Evolutionary conservation across 208 protist species (phyloP).

Genomic region (Porcisia hertigi): DNA sequence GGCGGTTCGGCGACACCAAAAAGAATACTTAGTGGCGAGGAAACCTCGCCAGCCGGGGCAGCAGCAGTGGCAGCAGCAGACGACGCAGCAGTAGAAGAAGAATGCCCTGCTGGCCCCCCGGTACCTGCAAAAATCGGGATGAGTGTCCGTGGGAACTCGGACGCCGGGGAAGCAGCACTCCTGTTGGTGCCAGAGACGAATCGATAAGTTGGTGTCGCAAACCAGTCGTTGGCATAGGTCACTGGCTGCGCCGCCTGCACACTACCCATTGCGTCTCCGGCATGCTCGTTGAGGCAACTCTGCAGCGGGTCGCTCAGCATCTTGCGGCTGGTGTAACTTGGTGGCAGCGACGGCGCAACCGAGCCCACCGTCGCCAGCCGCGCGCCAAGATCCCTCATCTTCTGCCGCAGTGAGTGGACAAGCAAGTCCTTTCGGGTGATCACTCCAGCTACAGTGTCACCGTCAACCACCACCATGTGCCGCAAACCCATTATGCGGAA

Average conservation of each 20-base stretch:
- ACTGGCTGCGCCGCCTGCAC: not conserved
- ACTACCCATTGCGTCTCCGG: not conserved
- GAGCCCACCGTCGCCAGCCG: constrained; percentile 25
- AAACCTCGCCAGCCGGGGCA: too few relatives aligned
- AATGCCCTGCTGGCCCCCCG: not conserved
- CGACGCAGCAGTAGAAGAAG: not conserved
- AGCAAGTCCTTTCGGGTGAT: constrained; percentile 94
- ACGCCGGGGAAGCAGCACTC: not conserved
- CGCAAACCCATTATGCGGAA: constrained; percentile 94
- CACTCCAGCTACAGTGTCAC: constrained; percentile 85
- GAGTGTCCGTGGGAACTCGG: not conserved
- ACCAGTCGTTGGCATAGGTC: too few relatives aligned
- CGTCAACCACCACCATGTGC: constrained; percentile 92
- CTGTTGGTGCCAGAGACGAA: not conserved
- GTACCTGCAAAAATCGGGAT: not conserved
- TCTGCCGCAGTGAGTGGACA: constrained; percentile 55
- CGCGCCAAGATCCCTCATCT: constrained; percentile 48
- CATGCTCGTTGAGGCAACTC: not conserved
- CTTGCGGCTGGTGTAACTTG: constrained; percentile 16
- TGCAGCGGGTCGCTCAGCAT: not conserved
- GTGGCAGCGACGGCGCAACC: constrained; percentile 26
- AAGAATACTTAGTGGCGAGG: not conserved
- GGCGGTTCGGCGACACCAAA: not conserved
- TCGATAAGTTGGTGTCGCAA: not conserved
- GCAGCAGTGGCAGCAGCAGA: not conserved